Evolutionary conservation across 2,329 filamentous ascomycete genomes (phyloP).

Genomic region (Ophiocordyceps camponoti-saundersi): DNA sequence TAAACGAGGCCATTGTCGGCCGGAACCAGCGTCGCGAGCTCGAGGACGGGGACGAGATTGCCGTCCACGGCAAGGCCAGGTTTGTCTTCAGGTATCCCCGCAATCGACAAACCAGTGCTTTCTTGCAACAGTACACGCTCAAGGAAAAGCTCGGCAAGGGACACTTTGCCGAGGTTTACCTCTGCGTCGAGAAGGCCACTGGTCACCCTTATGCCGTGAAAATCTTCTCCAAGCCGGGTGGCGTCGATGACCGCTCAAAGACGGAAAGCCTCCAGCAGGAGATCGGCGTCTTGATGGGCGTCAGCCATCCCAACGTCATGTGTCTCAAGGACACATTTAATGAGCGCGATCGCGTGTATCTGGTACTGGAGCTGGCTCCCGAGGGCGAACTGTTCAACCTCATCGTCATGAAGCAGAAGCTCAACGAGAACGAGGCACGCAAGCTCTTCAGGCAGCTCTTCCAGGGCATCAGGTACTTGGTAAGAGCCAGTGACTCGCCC

Average conservation of each 20-base stretch:
- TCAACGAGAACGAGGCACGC: conserved; percentile 68
- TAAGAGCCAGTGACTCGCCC: conserved; percentile 21
- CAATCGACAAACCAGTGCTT: conserved; percentile 55
- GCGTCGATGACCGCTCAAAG: conserved; percentile 69
- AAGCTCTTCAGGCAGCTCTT: conserved; percentile 86
- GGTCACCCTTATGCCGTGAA: conserved; percentile 84
- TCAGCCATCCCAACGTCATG: conserved; percentile 83
- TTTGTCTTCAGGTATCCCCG: conserved; percentile 88
- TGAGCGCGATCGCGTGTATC: conserved; percentile 75
- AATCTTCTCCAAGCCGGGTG: conserved; percentile 73
- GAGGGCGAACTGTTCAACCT: conserved; percentile 94
- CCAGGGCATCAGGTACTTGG: conserved; percentile 85
- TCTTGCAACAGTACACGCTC: conserved; percentile 73
- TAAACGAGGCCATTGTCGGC: conserved; percentile 82
- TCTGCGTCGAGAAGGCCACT: conserved; percentile 72
- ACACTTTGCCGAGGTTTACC: conserved; percentile 85
- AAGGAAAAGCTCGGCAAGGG: conserved; percentile 81
- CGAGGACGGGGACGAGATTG: conserved; percentile 79
- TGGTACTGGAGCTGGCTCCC: conserved; percentile 77
- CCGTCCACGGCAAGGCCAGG: conserved; percentile 65
- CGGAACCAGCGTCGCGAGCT: conserved; percentile 84
- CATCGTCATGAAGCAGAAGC: conserved; percentile 80
- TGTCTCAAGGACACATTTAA: conserved; percentile 93
- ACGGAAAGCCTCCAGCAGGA: conserved; percentile 83
- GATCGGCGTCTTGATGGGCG: conserved; percentile 91